Base-by-base conservation (phyloP, 1,284 basidiomycete species). In the Pisolithus thermaeus region DNA sequence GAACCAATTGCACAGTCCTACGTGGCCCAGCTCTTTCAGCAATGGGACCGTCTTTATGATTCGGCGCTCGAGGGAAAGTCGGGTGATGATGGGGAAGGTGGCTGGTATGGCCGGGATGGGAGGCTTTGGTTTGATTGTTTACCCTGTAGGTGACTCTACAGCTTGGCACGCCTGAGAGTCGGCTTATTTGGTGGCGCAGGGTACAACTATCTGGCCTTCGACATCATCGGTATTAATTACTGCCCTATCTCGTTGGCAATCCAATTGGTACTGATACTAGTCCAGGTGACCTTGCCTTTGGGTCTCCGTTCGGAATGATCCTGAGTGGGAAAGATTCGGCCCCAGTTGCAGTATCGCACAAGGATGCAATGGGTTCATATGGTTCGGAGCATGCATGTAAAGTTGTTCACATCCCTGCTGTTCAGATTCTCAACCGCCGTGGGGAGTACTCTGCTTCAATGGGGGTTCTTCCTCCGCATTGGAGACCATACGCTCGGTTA, bases 281-380 rank as follows among this genome's bases (percentile, higher is more conserved):
- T 16, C 14, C 30, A 77, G 85, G 87, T 51, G 87, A 90, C 64
- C 77, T 92, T 25, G 89, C 90, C 0, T 94, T 94, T 59, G 92
- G 92, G 9, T 79, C 80, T 11, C 85, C 93, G 0, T 96, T 97
- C 59, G 92, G 91, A 28, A 97, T 97, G 93, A 76, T 97, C 53
- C 66, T 81, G 50, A 80, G 84, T 5, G 86, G 79, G 37, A 79
- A 80, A 52, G 91, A 94, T 65, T 77, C 81, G 11, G 91, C 88
- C 1, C 77, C 82, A 7, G 84, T 81, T 38, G 78, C 78, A 4
- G 66, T 73, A 18, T 72, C 71, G 3, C 70, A 73, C 20, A 62
- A 75, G 45, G 70, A 75, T 27, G 81, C 77, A 5, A 80, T 86
- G 72, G 70, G 76, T 7, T 70, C 74, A 1, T 84, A 85, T 52